Evolutionary conservation across 2,329 filamentous ascomycete genomes (phyloP).

Genomic region (Alternaria viburni): DNA sequence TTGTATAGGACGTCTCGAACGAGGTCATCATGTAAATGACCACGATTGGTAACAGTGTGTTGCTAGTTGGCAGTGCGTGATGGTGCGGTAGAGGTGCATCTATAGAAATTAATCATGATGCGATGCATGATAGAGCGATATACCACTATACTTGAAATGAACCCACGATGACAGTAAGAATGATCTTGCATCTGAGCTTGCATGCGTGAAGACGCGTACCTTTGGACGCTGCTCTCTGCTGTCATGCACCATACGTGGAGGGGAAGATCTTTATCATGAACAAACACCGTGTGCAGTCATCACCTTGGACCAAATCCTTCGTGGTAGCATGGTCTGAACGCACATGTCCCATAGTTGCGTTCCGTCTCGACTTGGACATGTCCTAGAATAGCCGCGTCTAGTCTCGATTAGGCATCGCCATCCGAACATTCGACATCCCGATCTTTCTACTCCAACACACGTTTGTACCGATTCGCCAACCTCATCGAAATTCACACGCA

Average conservation of each 20-base stretch:
- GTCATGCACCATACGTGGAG: neutral
- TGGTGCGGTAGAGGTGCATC: neutral
- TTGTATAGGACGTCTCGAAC: slow-evolving; percentile 76
- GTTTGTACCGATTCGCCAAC: neutral
- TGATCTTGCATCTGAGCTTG: neutral
- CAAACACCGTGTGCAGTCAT: neutral
- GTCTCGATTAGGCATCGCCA: slow-evolving; percentile 14
- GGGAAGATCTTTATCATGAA: neutral
- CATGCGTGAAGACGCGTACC: neutral
- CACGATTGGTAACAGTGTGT: neutral
- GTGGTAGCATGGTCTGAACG: neutral
- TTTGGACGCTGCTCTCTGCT: neutral
- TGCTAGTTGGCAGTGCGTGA: neutral
- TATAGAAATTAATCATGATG: slow-evolving; percentile 17
- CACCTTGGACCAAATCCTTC: neutral
- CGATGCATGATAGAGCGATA: slow-evolving; percentile 12
- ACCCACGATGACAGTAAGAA: neutral
- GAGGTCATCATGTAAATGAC: slow-evolving; percentile 83
- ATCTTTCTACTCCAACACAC: neutral
- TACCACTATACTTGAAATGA: slow-evolving; percentile 1
- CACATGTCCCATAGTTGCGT: neutral
- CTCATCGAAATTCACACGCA: neutral
- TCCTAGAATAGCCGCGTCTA: slow-evolving; percentile 17
- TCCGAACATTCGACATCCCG: neutral
- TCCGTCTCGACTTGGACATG: neutral